phyloP scores from a whole-genome alignment of 768 basidiomycete species.

The Suillus discolor region DNA sequence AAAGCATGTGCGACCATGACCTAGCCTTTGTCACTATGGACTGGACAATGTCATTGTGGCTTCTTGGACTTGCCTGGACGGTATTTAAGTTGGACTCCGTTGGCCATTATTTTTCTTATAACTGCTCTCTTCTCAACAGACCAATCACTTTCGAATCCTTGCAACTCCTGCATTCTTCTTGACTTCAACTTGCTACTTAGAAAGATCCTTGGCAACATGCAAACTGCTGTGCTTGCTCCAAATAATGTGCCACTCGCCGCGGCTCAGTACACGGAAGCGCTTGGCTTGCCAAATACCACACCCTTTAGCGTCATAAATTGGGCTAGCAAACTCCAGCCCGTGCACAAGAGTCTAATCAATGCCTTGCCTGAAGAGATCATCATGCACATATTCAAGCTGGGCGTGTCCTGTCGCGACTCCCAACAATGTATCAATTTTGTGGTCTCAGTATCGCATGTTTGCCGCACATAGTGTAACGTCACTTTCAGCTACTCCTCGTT shows the following conservation, averaged over 20 bases:
- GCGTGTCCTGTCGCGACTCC: background rate
- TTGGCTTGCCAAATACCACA: too few relatives aligned
- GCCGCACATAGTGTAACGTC: conserved; percentile 39
- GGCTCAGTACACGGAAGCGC: background rate
- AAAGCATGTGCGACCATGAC: background rate
- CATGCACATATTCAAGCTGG: conserved; percentile 12
- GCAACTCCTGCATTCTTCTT: background rate
- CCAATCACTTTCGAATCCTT: background rate
- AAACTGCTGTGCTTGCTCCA: background rate
- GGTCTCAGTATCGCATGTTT: conserved; percentile 46
- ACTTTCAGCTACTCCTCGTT: conserved; percentile 38
- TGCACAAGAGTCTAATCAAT: background rate
- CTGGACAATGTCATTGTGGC: background rate
- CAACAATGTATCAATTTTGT: conserved; percentile 4
- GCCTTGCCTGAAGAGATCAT: conserved; percentile 11
- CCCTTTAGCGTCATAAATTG: too few relatives aligned
- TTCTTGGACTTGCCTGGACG: background rate
- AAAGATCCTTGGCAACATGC: background rate
- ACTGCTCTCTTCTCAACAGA: background rate
- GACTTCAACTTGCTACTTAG: background rate
- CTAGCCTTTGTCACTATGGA: background rate
- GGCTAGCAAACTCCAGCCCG: background rate
- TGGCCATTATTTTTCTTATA: background rate
- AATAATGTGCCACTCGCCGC: background rate
- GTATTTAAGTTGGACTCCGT: background rate